Evolutionary conservation across 768 basidiomycete species (phyloP).

Genomic region (Scleroderma citrinum): DNA sequence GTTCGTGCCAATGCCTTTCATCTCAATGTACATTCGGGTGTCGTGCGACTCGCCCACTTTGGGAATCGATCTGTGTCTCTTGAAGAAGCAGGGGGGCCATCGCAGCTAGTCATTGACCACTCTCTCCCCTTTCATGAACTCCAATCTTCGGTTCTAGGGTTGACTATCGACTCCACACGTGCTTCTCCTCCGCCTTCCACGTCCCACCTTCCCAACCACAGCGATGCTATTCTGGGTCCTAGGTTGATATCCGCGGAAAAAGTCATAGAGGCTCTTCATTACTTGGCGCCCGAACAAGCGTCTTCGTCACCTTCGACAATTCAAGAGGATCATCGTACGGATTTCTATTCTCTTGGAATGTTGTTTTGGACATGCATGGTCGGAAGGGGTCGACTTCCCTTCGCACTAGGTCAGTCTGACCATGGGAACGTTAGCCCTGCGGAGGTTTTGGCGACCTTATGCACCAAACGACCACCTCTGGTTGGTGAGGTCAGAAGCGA

Average conservation of each 20-base stretch:
- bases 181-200: background rate
- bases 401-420: background rate
- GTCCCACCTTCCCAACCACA: background rate
- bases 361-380: conserved; percentile 74
- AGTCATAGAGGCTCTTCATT: conserved; percentile 71
- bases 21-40: conserved; percentile 61
- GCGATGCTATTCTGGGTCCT: background rate
- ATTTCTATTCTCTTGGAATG: conserved; percentile 68
- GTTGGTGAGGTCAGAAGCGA: conserved; percentile 72
- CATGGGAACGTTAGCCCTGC: conserved; percentile 30
- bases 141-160: background rate
- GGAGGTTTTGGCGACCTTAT: conserved; percentile 64
- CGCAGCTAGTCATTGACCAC: conserved; percentile 48
- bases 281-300: conserved; percentile 72
- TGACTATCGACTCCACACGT: background rate
- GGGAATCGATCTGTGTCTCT: conserved; percentile 70
- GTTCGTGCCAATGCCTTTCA: conserved; percentile 76
- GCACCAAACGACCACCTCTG: conserved; percentile 68
- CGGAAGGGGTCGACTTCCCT: conserved; percentile 44
- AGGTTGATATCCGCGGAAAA: conserved; percentile 49
- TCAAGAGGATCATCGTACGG: conserved; percentile 67
- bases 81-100: conserved; percentile 67
- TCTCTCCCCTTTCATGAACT: background rate
- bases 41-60: conserved; percentile 67
- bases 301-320: conserved; percentile 61